Conservation (phyloP, 1,284 basidiomycete genomes). For the Malassezia sp. region DNA sequence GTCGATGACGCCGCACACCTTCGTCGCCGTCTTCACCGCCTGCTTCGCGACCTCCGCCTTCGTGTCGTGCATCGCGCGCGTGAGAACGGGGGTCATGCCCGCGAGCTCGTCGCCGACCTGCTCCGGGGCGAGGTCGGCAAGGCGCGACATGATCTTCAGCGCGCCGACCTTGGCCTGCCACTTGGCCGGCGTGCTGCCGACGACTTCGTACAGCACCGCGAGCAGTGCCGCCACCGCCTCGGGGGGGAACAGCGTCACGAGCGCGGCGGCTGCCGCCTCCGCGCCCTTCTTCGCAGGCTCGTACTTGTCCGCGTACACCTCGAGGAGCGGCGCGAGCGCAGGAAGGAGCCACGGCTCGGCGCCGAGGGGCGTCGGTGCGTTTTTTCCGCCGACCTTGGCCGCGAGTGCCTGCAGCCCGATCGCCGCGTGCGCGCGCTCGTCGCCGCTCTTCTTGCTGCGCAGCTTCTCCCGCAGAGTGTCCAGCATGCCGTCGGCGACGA, state of each 20-base stretch:
- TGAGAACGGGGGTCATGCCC: constrained; percentile 71
- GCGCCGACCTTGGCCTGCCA: constrained; percentile 94
- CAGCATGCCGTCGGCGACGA: constrained; percentile 45
- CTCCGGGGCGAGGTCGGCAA: constrained; percentile 60
- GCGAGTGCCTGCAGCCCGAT: constrained; percentile 54
- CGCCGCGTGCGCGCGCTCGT: constrained; percentile 80
- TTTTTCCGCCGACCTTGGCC: constrained; percentile 44
- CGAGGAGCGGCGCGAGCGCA: constrained; percentile 67
- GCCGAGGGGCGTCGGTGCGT: constrained; percentile 56
- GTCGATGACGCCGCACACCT: constrained; percentile 78
- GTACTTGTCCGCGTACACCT: constrained; percentile 86
- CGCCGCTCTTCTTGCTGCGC: constrained; percentile 74
- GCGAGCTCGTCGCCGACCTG: constrained; percentile 76
- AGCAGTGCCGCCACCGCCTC: constrained; percentile 63
- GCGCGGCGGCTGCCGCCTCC: constrained; percentile 66
- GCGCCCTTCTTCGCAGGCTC: constrained; percentile 79
- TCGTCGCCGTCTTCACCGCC: constrained; percentile 83
- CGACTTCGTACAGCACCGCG: constrained; percentile 58
- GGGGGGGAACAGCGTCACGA: constrained; percentile 72
- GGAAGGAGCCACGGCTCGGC: constrained; percentile 70
- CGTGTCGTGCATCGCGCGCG: constrained; percentile 89
- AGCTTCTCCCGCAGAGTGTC: constrained; percentile 51
- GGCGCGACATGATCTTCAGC: constrained; percentile 60
- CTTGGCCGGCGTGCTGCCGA: constrained; percentile 64
- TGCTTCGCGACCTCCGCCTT: constrained; percentile 82